Conservation (phyloP, 1,284 basidiomycete genomes). For the Meira nashicola region DNA sequence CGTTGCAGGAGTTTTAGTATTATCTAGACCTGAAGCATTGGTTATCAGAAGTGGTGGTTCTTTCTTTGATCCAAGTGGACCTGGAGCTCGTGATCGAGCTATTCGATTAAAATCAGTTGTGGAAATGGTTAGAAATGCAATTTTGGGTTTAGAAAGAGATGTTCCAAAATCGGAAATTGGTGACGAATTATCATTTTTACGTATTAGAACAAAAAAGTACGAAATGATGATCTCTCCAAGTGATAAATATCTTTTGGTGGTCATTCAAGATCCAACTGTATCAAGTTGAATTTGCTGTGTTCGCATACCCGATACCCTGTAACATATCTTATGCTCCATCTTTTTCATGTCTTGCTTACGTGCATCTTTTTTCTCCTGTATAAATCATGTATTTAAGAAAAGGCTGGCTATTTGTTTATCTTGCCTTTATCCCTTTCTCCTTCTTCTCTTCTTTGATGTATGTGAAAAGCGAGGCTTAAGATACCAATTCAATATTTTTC, state of each 20-base stretch:
- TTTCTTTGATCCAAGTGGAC: conserved; percentile 50
- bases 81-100: conserved; percentile 30
- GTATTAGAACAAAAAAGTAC: conserved; percentile 43
- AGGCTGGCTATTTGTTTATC: no score
- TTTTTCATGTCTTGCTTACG: no score
- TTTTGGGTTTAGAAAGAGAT: conserved; percentile 24
- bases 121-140: conserved; percentile 26
- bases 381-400: no score
- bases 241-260: conserved; percentile 48
- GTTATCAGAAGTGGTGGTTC: conserved; percentile 42
- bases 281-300: no score
- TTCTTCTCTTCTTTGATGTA: no score
- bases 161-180: conserved; percentile 24
- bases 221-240: conserved; percentile 50
- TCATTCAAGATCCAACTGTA: conserved; percentile 30
- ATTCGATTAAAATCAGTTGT: conserved; percentile 34
- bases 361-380: no score
- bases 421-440: no score
- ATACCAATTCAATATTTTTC: no score
- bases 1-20: conserved; percentile 37
- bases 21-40: conserved; percentile 37
- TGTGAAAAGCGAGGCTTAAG: no score
- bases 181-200: conserved; percentile 41
- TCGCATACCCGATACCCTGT: no score
- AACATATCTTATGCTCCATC: no score